Percentiles rank a stretch among this genome's conserved stretches.
These are phyloP conservation scores for Pythium sp. DNA, from an alignment of 352 stramenopile species.

Conservation along the genomic window DNA sequence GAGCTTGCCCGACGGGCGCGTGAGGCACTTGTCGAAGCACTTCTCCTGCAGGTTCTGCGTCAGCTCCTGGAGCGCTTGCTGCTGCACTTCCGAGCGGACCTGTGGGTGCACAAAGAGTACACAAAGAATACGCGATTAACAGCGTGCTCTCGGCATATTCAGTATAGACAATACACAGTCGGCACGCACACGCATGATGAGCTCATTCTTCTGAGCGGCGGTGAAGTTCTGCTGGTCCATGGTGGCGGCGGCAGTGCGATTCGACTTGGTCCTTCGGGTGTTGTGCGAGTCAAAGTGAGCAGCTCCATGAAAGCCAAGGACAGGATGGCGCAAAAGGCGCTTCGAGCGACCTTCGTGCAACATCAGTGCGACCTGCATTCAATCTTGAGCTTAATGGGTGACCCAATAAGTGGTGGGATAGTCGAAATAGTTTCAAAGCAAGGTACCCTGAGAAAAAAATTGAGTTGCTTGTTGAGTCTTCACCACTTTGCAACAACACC, in stretches of 20 bases:
- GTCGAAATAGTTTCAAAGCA: not conserved
- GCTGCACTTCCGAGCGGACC: slow-evolving; percentile 81
- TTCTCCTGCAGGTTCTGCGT: slow-evolving; percentile 88
- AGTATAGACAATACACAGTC: not conserved
- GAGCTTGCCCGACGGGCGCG: slow-evolving; percentile 73
- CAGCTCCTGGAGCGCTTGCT: slow-evolving; percentile 81
- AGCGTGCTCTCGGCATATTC: not conserved
- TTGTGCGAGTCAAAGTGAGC: slow-evolving; percentile 8
- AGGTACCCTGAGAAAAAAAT: not conserved
- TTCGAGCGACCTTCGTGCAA: slow-evolving; percentile 16
- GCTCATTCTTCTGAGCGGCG: slow-evolving; percentile 81
- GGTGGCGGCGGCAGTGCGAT: not conserved
- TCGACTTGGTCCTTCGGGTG: slow-evolving; percentile 15
- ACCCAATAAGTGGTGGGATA: not conserved
- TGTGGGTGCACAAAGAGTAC: slow-evolving; percentile 18
- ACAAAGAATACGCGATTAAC: not conserved
- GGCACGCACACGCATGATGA: slow-evolving; percentile 68
- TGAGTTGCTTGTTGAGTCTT: not conserved
- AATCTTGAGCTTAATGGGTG: slow-evolving; percentile 11
- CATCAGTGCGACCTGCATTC: slow-evolving; percentile 14
- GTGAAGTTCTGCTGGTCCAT: slow-evolving; percentile 83
- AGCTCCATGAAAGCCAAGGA: not conserved
- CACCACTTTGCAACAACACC: slow-evolving; percentile 10
- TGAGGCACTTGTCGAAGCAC: slow-evolving; percentile 90
- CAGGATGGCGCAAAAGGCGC: not conserved